Evolutionary conservation across 441 rosid species (phyloP).

Genomic region (Jatropha podagrica): DNA sequence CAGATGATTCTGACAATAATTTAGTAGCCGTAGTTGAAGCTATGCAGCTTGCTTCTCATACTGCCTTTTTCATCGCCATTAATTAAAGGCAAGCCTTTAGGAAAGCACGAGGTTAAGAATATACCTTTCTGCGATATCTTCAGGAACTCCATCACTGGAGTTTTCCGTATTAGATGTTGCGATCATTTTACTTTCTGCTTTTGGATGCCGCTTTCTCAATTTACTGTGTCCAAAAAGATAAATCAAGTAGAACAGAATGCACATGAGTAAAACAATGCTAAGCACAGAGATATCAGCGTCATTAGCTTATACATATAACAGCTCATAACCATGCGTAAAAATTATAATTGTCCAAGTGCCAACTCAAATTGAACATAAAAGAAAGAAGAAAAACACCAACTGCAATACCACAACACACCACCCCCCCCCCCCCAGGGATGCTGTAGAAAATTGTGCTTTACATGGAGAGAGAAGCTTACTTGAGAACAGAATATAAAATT

Average conservation of each 20-base stretch:
- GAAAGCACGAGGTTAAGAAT: not conserved
- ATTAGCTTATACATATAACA: too few relatives aligned
- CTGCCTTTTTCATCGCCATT: not conserved
- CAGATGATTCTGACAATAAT: conserved; percentile 4
- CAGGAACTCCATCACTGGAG: conserved; percentile 18
- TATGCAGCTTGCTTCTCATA: not conserved
- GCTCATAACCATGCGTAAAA: too few relatives aligned
- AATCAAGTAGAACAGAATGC: conserved; percentile 9
- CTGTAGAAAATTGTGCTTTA: not conserved
- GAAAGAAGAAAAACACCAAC: not conserved
- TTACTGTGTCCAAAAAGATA: conserved; percentile 33
- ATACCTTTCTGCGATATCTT: conserved; percentile 47
- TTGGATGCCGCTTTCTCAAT: conserved; percentile 32
- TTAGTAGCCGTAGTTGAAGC: not conserved
- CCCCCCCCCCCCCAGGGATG: too few relatives aligned
- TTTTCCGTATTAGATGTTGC: conserved; percentile 25
- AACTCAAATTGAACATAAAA: too few relatives aligned
- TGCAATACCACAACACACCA: too few relatives aligned
- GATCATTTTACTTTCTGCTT: conserved; percentile 29
- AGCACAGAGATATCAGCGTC: not conserved
- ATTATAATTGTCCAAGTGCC: too few relatives aligned
- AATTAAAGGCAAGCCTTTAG: not conserved
- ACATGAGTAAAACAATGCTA: not conserved
- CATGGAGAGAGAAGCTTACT: conserved; percentile 29
- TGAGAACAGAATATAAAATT: conserved; percentile 36